phyloP scores from a whole-genome alignment of 2,329 filamentous ascomycete genomes.

The Alternaria sp. region DNA sequence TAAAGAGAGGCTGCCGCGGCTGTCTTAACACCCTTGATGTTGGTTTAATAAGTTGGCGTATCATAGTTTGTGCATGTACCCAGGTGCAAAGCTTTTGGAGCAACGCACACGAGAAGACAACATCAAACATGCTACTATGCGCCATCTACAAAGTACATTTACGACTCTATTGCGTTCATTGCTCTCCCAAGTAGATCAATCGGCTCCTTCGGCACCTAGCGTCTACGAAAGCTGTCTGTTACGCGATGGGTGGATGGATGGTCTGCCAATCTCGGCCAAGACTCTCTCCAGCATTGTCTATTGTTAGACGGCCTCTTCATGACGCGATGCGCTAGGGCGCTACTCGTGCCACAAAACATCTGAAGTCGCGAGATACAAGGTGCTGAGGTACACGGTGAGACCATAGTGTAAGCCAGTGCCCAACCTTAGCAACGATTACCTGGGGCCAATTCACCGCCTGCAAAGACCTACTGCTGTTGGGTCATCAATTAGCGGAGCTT shows the following conservation, averaged over 20 bases:
- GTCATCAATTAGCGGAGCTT: conserved; percentile 16
- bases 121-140: background rate
- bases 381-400: conserved; percentile 1
- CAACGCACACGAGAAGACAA: background rate
- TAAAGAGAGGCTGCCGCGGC: conserved; percentile 8
- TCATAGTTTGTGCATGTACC: background rate
- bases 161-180: background rate
- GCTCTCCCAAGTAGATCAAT: background rate
- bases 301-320: background rate
- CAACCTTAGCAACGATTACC: background rate
- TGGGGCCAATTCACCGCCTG: conserved; percentile 1
- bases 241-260: background rate
- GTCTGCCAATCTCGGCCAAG: conserved; percentile 2
- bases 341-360: background rate
- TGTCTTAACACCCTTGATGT: background rate
- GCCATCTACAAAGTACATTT: background rate
- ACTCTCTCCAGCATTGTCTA: background rate
- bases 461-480: background rate
- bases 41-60: background rate
- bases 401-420: background rate
- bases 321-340: background rate
- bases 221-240: background rate
- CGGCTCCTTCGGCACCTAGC: background rate
- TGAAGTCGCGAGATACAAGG: background rate
- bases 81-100: background rate